Evolutionary conservation across 2,329 filamentous ascomycete genomes (phyloP).

Genomic region (Botryosphaeria dothidea): DNA sequence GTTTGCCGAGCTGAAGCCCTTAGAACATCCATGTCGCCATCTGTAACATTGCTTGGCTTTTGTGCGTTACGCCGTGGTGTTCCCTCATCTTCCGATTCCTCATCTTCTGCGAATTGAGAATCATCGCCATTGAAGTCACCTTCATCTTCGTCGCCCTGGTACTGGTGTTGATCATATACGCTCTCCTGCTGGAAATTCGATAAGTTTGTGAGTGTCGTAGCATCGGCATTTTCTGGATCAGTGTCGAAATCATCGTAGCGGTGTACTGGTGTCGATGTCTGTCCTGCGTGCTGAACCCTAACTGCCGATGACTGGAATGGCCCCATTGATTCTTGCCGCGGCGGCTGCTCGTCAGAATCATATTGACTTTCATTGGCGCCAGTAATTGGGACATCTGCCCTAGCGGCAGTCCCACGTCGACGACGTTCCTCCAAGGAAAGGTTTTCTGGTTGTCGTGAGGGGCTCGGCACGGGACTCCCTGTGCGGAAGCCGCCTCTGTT

Average conservation of each 20-base stretch:
- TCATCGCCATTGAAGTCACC: not conserved
- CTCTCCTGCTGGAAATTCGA: not conserved
- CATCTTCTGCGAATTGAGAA: not conserved
- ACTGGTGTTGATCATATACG: not conserved
- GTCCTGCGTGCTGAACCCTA: not conserved
- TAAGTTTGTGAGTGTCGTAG: not conserved
- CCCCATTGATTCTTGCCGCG: not conserved
- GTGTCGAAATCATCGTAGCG: conserved; percentile 8
- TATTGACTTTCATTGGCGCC: not conserved
- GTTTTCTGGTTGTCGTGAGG: not conserved
- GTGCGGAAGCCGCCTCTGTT: not conserved
- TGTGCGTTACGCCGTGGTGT: not conserved
- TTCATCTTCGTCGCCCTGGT: not conserved
- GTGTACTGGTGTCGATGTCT: not conserved
- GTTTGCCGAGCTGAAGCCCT: not conserved
- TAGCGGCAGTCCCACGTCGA: not conserved
- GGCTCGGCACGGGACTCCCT: not conserved
- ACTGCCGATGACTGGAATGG: not conserved
- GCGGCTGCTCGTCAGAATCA: not conserved
- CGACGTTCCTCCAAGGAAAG: not conserved
- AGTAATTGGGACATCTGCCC: not conserved
- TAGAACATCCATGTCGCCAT: not conserved
- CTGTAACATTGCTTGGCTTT: not conserved
- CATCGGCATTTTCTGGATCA: conserved; percentile 13
- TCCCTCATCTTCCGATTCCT: not conserved